Evolutionary conservation across 108 stramenopile species (phyloP), one percentile per base, ranked within the genome.

Genomic region (Cyclotella atomus): DNA sequence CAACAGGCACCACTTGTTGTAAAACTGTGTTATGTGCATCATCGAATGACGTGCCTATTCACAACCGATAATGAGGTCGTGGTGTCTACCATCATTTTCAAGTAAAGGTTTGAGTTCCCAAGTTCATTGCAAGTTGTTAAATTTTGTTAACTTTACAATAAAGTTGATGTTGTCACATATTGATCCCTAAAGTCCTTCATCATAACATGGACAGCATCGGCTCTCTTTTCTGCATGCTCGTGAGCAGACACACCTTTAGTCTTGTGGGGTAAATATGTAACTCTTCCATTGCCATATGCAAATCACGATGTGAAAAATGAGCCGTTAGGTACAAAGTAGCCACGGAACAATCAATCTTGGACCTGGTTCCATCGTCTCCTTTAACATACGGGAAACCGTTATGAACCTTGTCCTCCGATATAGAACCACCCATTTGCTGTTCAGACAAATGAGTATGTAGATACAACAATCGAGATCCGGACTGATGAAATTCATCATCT

Each of bases 401-500:
- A 25, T 8, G 19, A 3, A 41, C 41, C 7, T 24, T 20, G 6
- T 44, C 43, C 41, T 38, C 20, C 60, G 38, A 61, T 9, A 14
- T 41, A 6, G 36, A 24, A 24, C 38, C 60, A 19, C 41, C 41
- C 60, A 61, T 44, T 6, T 38, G 38, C 21, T 61, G 21, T 43
- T 61, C 60, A 7, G 60, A 61, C 14, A 61, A 19, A 21, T 61
- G 36, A 14, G 38, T 20, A 21, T 61, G 60, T 6, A 61, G 60
- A 43, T 44, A 61, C 60, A 44, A 44, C 32, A 59, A 50, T 47
- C 28, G 10, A 54, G 55, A 38, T 69, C 54, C 19, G 33, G 45
- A 36, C 24, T 23, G 25, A 69, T 54, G 1, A 25, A 16, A 24
- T 69, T 28, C 34, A 69, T 69, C 68, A 69, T 69, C 16, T 36